phyloP scores from a whole-genome alignment of 192 early-diverging fungal species.

The Coemansia sp. region DNA sequence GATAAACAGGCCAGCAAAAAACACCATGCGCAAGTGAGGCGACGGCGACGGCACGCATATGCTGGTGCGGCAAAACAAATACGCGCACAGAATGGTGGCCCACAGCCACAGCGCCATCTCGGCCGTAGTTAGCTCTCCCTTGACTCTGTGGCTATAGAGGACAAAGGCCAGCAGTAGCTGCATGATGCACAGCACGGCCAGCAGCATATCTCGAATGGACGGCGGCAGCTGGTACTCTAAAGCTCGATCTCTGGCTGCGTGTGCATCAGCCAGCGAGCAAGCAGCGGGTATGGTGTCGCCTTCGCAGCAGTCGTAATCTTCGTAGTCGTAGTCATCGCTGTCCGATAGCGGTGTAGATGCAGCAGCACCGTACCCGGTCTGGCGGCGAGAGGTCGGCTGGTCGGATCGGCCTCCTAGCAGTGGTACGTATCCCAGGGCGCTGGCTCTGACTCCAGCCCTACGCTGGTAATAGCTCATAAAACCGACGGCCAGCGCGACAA shows the following conservation, averaged over 20 bases:
- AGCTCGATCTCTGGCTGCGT: background rate
- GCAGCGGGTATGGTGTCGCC: background rate
- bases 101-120: conserved; percentile 43
- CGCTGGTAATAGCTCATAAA: conserved; percentile 15
- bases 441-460: background rate
- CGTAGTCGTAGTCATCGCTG: conserved; percentile 16
- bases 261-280: background rate
- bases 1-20: conserved; percentile 20
- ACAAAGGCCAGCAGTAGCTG: conserved; percentile 22
- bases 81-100: conserved; percentile 33
- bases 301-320: conserved; percentile 6
- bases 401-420: conserved; percentile 5
- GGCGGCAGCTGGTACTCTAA: conserved; percentile 2
- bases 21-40: conserved; percentile 50
- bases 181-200: conserved; percentile 13
- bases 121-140: conserved; percentile 1
- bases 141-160: background rate
- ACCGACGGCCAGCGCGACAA: conserved; percentile 4
- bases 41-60: conserved; percentile 38
- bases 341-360: background rate
- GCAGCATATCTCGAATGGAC: conserved; percentile 37
- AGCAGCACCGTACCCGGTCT: conserved; percentile 10
- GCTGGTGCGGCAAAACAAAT: conserved; percentile 28
- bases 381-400: background rate
- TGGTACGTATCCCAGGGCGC: background rate